Base-by-base conservation (phyloP, 2,329 filamentous ascomycete species). In the Scedosporium apiospermum region DNA sequence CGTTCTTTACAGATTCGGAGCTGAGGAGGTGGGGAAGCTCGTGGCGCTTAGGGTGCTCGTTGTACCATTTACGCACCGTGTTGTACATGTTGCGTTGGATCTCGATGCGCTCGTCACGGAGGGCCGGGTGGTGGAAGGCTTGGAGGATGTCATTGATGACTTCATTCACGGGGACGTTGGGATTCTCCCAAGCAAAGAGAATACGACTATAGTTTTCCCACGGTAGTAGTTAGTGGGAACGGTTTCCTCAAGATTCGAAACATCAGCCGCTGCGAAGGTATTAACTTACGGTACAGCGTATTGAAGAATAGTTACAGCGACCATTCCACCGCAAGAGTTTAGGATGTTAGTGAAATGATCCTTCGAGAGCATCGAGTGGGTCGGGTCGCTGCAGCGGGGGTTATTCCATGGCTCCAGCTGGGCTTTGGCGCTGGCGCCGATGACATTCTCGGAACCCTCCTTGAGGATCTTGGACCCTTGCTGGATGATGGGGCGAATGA, bases 111-210 rank as follows among this genome's bases (percentile, higher is more conserved):
- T 89, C 86, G 68, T 95, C 84, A 26, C 93, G 88, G 34, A 91
- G 79, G 6, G 89, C 89, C 1, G 95, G 95, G 71, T 99, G 95
- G 73, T 99, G 95, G 77, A 98, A 96, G 10, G 91, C 87, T 26
- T 85, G 84, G 57, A 92, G 77, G 49, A 96, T 85, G 67, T 98
- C 93, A 65, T 90, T 80, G 65, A 93, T 80, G 0, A 98, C 88
- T 73, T 96, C 89, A 44, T 96, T 84, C 3, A 95, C 88, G 0
- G 91, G 85, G 0, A 96, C 87, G 53, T 88, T 86, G 2, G 89
- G 84, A 71, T 98, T 90, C 66, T 98, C 90, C 91, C 93, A 98
- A 3, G 93, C 93, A 71, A 93, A 96, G 21, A 99, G 81, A 58
- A 98, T 78, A 41, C 93, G 89, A 1, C 55, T 71, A 38, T 38